Base-by-base conservation (phyloP, 2,329 filamentous ascomycete genomes). In the Xylariomycetidae sp. region DNA sequence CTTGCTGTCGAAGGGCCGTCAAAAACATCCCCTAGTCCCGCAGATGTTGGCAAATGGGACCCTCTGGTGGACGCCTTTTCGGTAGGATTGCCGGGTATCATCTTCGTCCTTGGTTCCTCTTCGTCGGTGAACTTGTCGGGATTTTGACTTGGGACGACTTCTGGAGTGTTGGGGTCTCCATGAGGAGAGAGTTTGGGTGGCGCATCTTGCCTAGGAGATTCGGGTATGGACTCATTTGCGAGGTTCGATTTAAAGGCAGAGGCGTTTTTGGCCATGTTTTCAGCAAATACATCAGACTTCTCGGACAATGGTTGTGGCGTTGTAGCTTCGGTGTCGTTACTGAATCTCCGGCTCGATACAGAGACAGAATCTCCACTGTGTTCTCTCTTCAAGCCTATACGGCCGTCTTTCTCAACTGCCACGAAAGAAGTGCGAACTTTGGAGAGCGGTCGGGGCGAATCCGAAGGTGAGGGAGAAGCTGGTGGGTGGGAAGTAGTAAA, bases 371-470 rank as follows among this genome's bases (percentile, higher is more conserved):
- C 67, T 25, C 57, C 53, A 42, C 67, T 70, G 16, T 53, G 54
- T 26, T 68, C 61, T 38, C 64, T 57, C 49, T 63, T 66, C 18
- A 79, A 57, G 28, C 74, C 74, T 45, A 78, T 62, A 27, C 70
- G 64, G 34, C 75, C 74, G 59, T 77, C 72, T 42, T 77, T 77
- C 53, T 88, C 82, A 28, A 89, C 73, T 13, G 82, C 76, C 33
- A 89, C 74, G 55, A 89, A 89, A 55, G 69, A 85, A 23, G 83
- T 84, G 45, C 83, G 75, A 27, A 88, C 79, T 60, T 83, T 86
- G 42, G 83, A 86, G 25, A 88, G 71, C 16, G 80, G 83, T 50
- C 82, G 70, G 19, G 77, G 74, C 13, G 74, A 77, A 20, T 71
- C 67, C 37, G 61, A 50, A 27, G 55, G 55, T 43, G 50, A 54